Base-by-base conservation (phyloP, 1,284 basidiomycete genomes). In the Tylopilus sp. region DNA sequence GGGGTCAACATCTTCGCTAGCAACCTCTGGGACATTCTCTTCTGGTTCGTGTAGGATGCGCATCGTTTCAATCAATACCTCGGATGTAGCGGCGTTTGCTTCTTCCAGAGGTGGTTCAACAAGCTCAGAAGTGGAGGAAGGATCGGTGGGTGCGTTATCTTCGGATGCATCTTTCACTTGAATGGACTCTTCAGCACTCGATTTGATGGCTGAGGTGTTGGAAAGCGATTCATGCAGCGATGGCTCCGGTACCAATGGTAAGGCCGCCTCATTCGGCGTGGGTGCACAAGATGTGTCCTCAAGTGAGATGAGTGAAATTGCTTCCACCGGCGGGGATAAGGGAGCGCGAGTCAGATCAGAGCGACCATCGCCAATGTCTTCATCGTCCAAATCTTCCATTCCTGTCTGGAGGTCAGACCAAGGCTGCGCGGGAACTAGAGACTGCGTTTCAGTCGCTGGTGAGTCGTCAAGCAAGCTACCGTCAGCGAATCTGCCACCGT, bases 311-410 rank as follows among this genome's bases (percentile, higher is more conserved):
- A 67, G 57, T 1, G 63, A 46, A 13, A 67, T 42, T 36, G 54
- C 54, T 35, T 66, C 63, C 19, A 65, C 55, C 10, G 66, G 65
- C 7, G 63, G 65, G 45, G 66, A 68, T 31, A 61, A 31, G 15
- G 63, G 42, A 36, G 21, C 50, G 28, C 54, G 4, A 18, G 49
- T 55, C 35, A 50, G 28, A 5, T 67, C 66, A 6, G 60, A 63
- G 15, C 18, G 56, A 16, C 41, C 44, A 39, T 68, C 65, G 19
- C 48, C 47, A 29, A 54, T 35, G 6, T 61, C 65, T 34, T 66
- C 61, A 15, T 67, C 62, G 28, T 60, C 60, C 30, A 53, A 38
- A 15, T 63, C 55, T 25, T 59, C 59, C 5, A 59, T 34, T 29
- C 35, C 47, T 26, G 49, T 19, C 23, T 49, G 33, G 23, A 52